Conservation (phyloP, 73 alveolate genomes). For the Tetrahymena thermophila region DNA sequence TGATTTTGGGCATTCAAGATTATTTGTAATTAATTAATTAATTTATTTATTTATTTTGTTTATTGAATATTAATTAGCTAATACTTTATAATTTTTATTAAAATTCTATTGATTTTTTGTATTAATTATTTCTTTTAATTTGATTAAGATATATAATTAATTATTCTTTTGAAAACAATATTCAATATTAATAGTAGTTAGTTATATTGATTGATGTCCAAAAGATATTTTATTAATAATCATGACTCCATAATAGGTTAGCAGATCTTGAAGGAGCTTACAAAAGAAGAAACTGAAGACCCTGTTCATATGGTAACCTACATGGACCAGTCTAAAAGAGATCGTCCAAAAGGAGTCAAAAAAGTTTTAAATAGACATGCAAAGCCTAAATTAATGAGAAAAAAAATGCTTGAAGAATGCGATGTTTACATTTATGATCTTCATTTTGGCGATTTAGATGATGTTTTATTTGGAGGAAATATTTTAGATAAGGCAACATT, state of each 20-base stretch:
- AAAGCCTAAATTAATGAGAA: slow-evolving; percentile 35
- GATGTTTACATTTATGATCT: slow-evolving; percentile 46
- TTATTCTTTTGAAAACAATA: neutral
- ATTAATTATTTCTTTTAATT: neutral
- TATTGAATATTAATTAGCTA: too few relatives aligned
- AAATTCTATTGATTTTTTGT: neutral
- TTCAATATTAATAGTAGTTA: neutral
- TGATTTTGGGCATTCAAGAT: neutral
- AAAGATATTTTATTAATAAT: slow-evolving; percentile 36
- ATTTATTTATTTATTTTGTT: neutral
- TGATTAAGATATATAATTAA: neutral
- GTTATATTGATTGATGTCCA: slow-evolving; percentile 27
- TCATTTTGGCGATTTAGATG: slow-evolving; percentile 8
- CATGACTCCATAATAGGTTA: slow-evolving; percentile 34
- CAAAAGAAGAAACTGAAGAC: slow-evolving; percentile 31
- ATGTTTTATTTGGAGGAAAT: slow-evolving; percentile 19
- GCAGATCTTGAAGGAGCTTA: slow-evolving; percentile 20
- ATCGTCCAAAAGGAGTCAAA: slow-evolving; percentile 38
- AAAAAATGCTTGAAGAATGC: slow-evolving; percentile 50
- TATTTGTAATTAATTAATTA: neutral
- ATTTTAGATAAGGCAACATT: slow-evolving; percentile 21
- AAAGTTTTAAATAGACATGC: slow-evolving; percentile 29
- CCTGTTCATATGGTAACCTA: slow-evolving; percentile 46
- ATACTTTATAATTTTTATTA: neutral
- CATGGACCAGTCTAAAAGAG: slow-evolving; percentile 11